phyloP scores from a whole-genome alignment of 1,139 yeast genomes.

The Wickerhamiella pararugosa region DNA sequence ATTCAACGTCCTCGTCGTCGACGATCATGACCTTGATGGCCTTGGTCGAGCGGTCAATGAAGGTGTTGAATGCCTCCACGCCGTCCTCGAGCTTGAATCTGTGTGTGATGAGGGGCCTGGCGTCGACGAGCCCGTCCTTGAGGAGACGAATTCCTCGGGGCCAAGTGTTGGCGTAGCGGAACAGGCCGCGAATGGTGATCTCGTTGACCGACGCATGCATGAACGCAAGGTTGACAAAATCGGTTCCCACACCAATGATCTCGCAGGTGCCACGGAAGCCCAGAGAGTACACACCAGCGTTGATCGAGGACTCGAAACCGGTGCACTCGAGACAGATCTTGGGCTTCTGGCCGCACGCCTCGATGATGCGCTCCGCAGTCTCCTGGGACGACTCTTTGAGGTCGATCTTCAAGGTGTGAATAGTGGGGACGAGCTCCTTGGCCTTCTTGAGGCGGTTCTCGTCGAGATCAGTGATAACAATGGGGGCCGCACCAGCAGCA shows the following conservation, averaged over 20 bases:
- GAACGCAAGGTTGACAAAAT: constrained; percentile 49
- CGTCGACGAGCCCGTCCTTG: constrained; percentile 42
- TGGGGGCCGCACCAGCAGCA: constrained; percentile 66
- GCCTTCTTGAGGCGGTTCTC: constrained; percentile 49
- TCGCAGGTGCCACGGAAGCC: constrained; percentile 47
- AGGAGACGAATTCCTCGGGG: constrained; percentile 51
- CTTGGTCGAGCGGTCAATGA: constrained; percentile 18
- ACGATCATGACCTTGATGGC: constrained; percentile 21
- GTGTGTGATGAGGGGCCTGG: constrained; percentile 60
- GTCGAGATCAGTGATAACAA: constrained; percentile 50
- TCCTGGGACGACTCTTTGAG: constrained; percentile 21
- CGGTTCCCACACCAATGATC: constrained; percentile 58
- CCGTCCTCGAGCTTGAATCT: constrained; percentile 63
- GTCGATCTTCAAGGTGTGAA: constrained; percentile 40
- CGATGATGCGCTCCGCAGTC: constrained; percentile 26
- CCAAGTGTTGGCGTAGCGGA: constrained; percentile 72
- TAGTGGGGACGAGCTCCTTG: constrained; percentile 40
- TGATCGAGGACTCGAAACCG: constrained; percentile 51
- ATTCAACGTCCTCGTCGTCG: constrained; percentile 12
- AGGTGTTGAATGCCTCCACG: constrained; percentile 60
- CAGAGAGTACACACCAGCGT: constrained; percentile 39
- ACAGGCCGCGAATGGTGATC: constrained; percentile 54
- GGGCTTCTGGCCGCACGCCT: constrained; percentile 35
- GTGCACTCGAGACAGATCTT: constrained; percentile 50
- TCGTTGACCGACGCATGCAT: constrained; percentile 53